phyloP scores from a whole-genome alignment of 1,284 basidiomycete genomes.

The Anthracocystis setariae region DNA sequence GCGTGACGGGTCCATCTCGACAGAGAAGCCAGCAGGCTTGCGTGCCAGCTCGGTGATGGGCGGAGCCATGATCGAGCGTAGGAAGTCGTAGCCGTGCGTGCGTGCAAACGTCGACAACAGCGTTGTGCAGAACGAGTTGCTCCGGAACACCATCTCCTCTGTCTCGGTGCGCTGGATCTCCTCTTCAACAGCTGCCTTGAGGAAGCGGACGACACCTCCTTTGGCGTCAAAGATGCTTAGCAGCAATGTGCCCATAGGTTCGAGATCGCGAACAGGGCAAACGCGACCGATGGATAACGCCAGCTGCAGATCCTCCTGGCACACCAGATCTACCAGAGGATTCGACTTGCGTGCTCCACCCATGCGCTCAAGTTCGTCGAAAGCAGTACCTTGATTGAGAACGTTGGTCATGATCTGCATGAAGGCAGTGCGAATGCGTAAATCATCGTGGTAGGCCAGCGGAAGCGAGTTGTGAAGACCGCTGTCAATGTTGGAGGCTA shows the following conservation, averaged over 20 bases:
- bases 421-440: slow-evolving; percentile 80
- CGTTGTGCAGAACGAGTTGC: slow-evolving; percentile 62
- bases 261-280: slow-evolving; percentile 53
- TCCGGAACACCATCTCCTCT: slow-evolving; percentile 64
- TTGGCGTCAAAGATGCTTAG: slow-evolving; percentile 62
- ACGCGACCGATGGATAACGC: slow-evolving; percentile 59
- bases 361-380: slow-evolving; percentile 61
- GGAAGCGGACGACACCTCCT: slow-evolving; percentile 59
- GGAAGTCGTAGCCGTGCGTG: slow-evolving; percentile 65
- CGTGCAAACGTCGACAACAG: slow-evolving; percentile 58
- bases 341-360: slow-evolving; percentile 49
- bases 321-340: slow-evolving; percentile 56
- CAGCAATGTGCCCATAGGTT: slow-evolving; percentile 53
- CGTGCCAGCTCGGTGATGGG: slow-evolving; percentile 60
- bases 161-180: slow-evolving; percentile 58
- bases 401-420: slow-evolving; percentile 88
- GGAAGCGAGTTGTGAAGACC: slow-evolving; percentile 88
- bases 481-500: slow-evolving; percentile 85
- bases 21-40: slow-evolving; percentile 58
- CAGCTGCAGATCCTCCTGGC: slow-evolving; percentile 55
- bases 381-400: slow-evolving; percentile 75
- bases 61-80: slow-evolving; percentile 61
- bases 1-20: slow-evolving; percentile 60
- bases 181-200: slow-evolving; percentile 57
- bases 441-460: slow-evolving; percentile 81